Evolutionary conservation across 306 rosid genomes (phyloP).

Genomic region (Trichosanthes cucumerina): DNA sequence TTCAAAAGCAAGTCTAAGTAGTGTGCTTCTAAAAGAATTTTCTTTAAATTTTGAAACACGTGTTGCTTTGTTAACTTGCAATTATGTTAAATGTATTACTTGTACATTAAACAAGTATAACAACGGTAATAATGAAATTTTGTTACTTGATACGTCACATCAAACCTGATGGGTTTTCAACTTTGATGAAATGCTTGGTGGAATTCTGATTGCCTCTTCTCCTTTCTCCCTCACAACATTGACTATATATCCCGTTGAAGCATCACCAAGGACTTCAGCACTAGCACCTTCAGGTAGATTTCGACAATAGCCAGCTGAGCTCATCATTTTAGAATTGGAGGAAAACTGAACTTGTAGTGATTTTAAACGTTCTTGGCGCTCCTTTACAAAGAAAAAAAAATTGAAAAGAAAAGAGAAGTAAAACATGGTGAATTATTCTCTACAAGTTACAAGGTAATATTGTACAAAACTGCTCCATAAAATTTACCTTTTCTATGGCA

Average conservation of each 20-base stretch:
- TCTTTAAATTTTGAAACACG: too few species aligned
- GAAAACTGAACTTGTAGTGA: constrained; percentile 77
- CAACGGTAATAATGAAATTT: background rate
- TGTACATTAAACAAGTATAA: background rate
- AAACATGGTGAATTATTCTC: constrained; percentile 11
- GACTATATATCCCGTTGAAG: constrained; percentile 65
- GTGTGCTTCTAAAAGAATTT: too few species aligned
- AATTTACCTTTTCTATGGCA: constrained; percentile 83
- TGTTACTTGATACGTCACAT: background rate
- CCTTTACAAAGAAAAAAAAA: constrained; percentile 25
- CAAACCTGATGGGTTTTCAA: constrained; percentile 87
- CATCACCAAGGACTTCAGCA: constrained; percentile 74
- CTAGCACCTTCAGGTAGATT: constrained; percentile 68
- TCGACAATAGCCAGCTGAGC: constrained; percentile 44
- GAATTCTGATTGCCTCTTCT: constrained; percentile 82
- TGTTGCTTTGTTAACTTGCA: too few species aligned
- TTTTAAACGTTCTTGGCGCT: constrained; percentile 88
- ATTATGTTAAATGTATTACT: too few species aligned
- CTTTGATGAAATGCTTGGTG: constrained; percentile 84
- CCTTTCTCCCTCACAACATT: constrained; percentile 95
- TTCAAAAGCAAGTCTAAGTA: too few species aligned
- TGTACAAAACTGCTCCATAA: constrained; percentile 2
- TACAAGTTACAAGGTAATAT: background rate
- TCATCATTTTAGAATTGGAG: constrained; percentile 44
- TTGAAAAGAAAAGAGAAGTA: constrained; percentile 2